These are phyloP conservation scores for Glycyrrhiza uralensis DNA, from an alignment of 306 rosid genomes.

Conservation along the genomic window DNA sequence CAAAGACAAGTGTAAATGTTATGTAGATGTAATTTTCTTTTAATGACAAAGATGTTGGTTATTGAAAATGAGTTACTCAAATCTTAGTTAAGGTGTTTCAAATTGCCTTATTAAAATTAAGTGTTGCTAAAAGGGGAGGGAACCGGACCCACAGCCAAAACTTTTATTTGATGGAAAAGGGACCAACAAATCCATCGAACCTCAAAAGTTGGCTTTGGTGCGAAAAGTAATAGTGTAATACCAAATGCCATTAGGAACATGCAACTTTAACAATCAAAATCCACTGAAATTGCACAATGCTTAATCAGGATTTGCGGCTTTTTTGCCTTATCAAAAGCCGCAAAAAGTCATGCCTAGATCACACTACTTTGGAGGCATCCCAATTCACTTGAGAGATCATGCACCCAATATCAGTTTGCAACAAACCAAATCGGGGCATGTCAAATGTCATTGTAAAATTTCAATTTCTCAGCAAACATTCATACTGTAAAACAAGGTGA, in stretches of 20 bases:
- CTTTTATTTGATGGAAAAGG: slow-evolving; percentile 22
- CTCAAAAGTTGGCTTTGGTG: slow-evolving; percentile 52
- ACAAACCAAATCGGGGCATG: slow-evolving; percentile 18
- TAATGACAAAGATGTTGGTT: too few species aligned
- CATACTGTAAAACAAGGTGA: background rate
- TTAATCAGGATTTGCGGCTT: slow-evolving; percentile 13
- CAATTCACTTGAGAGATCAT: slow-evolving; percentile 17
- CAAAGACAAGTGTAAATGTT: too few species aligned
- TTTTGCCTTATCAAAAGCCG: slow-evolving; percentile 9
- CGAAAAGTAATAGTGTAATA: slow-evolving; percentile 28
- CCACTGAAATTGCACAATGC: slow-evolving; percentile 10
- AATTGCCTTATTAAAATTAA: too few species aligned
- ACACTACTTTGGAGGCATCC: slow-evolving; percentile 28
- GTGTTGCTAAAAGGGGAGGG: slow-evolving; percentile 39
- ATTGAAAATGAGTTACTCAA: too few species aligned
- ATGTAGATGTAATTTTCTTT: too few species aligned
- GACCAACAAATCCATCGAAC: slow-evolving; percentile 45
- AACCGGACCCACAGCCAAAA: slow-evolving; percentile 25
- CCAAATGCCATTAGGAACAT: slow-evolving; percentile 39
- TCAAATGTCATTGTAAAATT: background rate
- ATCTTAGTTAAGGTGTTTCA: too few species aligned
- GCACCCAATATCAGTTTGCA: slow-evolving; percentile 20
- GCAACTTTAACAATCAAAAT: slow-evolving; percentile 29
- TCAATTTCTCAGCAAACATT: slow-evolving; percentile 4
- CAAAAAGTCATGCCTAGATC: slow-evolving; percentile 15